Conservation (phyloP, 352 stramenopile genomes). For the Blastocystis sp. region DNA sequence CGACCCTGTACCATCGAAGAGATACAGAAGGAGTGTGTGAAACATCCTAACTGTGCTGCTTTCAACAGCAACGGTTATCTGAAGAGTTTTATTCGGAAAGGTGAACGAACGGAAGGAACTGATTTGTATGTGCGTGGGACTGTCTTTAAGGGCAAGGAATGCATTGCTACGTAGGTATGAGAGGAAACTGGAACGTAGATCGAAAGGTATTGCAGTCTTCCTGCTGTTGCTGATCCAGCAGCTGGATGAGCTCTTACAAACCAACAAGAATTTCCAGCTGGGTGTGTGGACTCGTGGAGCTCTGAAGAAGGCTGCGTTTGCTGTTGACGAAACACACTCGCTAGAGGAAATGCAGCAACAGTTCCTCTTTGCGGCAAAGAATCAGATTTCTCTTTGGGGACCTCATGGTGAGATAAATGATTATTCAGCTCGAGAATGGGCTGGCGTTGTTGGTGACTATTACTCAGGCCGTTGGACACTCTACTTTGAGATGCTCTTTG, state of each 20-base stretch:
- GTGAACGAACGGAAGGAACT: background rate
- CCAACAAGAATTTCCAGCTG: constrained; percentile 27
- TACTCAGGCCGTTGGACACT: background rate
- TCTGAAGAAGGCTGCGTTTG: background rate
- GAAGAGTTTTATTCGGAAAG: background rate
- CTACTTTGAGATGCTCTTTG: background rate
- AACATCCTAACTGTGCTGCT: background rate
- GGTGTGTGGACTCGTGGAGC: background rate
- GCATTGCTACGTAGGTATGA: background rate
- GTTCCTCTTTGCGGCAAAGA: constrained; percentile 30
- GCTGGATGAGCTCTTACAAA: background rate
- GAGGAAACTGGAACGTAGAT: background rate
- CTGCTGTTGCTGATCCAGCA: background rate
- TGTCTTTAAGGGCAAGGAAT: background rate
- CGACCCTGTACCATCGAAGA: background rate
- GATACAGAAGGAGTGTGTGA: constrained; percentile 9
- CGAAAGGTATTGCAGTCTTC: background rate
- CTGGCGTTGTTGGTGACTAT: background rate
- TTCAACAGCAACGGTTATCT: background rate
- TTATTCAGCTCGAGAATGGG: background rate
- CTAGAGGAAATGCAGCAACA: background rate
- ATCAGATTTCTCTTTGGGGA: constrained; percentile 40
- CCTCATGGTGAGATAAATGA: constrained; percentile 48
- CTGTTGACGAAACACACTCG: background rate
- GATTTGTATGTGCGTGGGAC: constrained; percentile 15